Conservation (phyloP, 1,284 basidiomycete species). For the Microbotryum violaceum region DNA sequence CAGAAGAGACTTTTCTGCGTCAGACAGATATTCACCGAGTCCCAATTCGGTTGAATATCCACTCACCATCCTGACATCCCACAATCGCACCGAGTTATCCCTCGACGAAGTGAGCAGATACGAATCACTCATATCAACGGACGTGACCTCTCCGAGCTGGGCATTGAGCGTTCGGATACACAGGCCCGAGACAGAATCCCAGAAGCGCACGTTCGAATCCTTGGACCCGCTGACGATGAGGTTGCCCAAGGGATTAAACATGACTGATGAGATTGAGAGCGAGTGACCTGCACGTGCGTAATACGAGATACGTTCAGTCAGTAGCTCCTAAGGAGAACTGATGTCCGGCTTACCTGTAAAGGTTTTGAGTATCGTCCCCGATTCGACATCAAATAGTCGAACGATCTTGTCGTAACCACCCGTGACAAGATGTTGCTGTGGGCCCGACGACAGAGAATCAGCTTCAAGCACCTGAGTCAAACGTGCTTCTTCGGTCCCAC, state of each 20-base stretch:
- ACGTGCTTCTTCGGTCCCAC: conserved; percentile 5
- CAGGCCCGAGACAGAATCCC: conserved; percentile 47
- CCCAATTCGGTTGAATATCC: background rate
- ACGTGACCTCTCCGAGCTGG: conserved; percentile 47
- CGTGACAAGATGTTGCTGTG: conserved; percentile 41
- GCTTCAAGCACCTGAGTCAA: background rate
- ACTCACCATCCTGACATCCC: conserved; percentile 43
- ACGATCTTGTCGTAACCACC: conserved; percentile 48
- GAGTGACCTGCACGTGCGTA: conserved; percentile 40
- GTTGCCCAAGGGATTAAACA: conserved; percentile 45
- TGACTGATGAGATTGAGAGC: conserved; percentile 43
- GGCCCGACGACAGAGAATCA: background rate
- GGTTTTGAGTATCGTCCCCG: conserved; percentile 44
- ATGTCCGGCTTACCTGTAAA: conserved; percentile 38
- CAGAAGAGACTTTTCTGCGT: conserved; percentile 4
- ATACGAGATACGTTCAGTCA: background rate
- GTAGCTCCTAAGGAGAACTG: too few species aligned
- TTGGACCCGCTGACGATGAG: conserved; percentile 46
- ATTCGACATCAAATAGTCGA: conserved; percentile 45
- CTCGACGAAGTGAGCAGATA: conserved; percentile 46
- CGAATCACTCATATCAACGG: conserved; percentile 45
- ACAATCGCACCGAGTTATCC: conserved; percentile 46
- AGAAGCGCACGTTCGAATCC: conserved; percentile 46
- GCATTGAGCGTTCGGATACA: conserved; percentile 44
- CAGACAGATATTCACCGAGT: conserved; percentile 15